Percentiles rank a stretch among this genome's conserved stretches.
These are phyloP conservation scores for Mortierella sp. DNA, from an alignment of 371 early-diverging fungal genomes.

Conservation along the genomic window DNA sequence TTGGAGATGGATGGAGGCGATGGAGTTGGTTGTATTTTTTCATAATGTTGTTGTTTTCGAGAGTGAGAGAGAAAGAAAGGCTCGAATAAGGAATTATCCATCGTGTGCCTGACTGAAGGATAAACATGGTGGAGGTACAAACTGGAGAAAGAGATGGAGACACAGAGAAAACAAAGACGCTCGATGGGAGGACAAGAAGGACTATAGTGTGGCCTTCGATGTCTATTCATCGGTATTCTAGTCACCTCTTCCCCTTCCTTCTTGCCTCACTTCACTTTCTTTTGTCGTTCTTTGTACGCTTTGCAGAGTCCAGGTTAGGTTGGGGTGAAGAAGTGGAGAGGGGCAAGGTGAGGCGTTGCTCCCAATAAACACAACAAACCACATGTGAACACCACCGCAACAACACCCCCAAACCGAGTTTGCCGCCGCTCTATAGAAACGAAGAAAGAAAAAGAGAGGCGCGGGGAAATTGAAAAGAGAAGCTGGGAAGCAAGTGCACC, in stretches of 20 bases:
- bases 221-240: background rate
- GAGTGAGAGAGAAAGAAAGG: background rate
- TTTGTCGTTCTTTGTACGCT: no score
- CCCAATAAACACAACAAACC: background rate
- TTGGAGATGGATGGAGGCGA: background rate
- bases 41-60: background rate
- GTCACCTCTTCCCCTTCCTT: background rate
- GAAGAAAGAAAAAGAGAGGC: background rate
- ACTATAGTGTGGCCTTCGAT: background rate
- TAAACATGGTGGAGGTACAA: background rate
- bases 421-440: background rate
- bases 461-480: background rate
- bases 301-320: background rate
- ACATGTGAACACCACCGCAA: background rate
- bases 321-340: background rate
- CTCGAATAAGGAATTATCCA: constrained; percentile 14
- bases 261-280: no score
- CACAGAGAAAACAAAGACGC: background rate
- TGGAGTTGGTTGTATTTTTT: background rate
- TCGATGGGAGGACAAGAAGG: background rate
- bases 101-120: constrained; percentile 2
- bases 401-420: background rate
- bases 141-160: background rate
- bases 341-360: background rate
- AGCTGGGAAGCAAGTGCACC: background rate